Conservation (phyloP, 331 rosid species). For the Phaseolus coccineus region DNA sequence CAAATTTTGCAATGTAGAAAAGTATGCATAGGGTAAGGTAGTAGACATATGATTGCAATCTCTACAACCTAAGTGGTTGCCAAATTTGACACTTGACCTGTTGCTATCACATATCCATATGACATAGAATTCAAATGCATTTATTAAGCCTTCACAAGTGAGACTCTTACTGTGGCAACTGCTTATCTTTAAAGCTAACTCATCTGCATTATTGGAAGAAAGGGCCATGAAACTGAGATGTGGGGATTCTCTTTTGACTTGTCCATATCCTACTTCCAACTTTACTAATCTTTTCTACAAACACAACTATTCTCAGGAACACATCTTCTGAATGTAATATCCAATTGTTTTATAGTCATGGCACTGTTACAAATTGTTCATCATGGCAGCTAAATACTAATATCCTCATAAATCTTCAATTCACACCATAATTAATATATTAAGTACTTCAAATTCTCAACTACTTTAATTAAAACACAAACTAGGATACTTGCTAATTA, state of each 20-base stretch:
- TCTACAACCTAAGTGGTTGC: slow-evolving; percentile 41
- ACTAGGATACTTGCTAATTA: too few species aligned
- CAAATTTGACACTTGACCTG: slow-evolving; percentile 47
- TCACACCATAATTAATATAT: too few species aligned
- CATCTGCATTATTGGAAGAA: slow-evolving; percentile 40
- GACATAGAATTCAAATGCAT: neutral
- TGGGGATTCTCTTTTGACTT: slow-evolving; percentile 37
- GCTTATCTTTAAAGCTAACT: slow-evolving; percentile 7
- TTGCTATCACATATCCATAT: slow-evolving; percentile 35
- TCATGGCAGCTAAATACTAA: too few species aligned
- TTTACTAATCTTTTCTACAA: slow-evolving; percentile 19
- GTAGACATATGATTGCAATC: slow-evolving; percentile 1
- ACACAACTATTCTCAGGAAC: too few species aligned
- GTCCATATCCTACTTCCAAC: slow-evolving; percentile 16
- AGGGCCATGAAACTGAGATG: slow-evolving; percentile 37
- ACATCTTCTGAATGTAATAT: too few species aligned
- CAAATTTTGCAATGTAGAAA: slow-evolving; percentile 16
- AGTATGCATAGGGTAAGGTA: slow-evolving; percentile 21
- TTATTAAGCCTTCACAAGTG: slow-evolving; percentile 9
- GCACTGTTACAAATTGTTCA: too few species aligned
- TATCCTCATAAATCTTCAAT: too few species aligned
- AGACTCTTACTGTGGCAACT: slow-evolving; percentile 21
- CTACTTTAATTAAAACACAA: too few species aligned
- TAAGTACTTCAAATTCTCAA: too few species aligned
- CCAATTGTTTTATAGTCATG: too few species aligned